Base-by-base conservation (phyloP, 345 rosid genomes). In the Arabis hirsuta region DNA sequence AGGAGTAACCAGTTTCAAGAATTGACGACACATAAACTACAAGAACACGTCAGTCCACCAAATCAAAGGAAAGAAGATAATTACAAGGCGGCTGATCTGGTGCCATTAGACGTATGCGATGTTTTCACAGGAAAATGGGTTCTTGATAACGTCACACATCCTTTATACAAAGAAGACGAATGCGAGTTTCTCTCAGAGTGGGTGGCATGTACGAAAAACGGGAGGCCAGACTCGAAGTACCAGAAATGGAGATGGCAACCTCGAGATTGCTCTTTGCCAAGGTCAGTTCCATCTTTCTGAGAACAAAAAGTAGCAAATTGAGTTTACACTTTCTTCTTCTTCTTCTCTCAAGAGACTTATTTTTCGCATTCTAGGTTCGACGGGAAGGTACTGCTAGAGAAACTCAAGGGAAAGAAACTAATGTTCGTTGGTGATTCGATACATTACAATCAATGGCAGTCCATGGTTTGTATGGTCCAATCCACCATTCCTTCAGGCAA, bases 221-320 rank as follows among this genome's bases (percentile, higher is more conserved):
- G 96, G 22, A 88, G 99, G 72, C 84, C 82, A 45, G 93, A 95
- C 69, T 88, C 94, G 6, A 26, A 71, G 65, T 91, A 83, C 70
- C 96, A 95, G 88, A 86, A 84, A 41, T 95, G 98, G 99, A 87
- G 88, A 81, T 95, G 99, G 99, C 87, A 95, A 65, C 99, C 99
- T 26, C 84, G 78, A 55, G 92, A 88, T 51, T 95, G 99, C 53
- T 85, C 90, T 44, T 72, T 95, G 68, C 99, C 96, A 73, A 86
- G 80, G 97, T 91, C 62, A 76, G 67, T 22, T 43, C 4, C 36
- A 19, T 2, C 22, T 41, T 43, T 36, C 38, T 42, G 38, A 63
- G 16, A 41, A 29, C 11, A 51, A 24, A 22, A 22, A 22, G 24
- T 22, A 22, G 22, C 46, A 45, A 45, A n/a, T 9, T 36, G 36